A percentile compares a stretch with the other conserved stretches of the same genome.
Evolutionary conservation across 306 rosid genomes (phyloP).

Genomic region (Styphnolobium japonicum): DNA sequence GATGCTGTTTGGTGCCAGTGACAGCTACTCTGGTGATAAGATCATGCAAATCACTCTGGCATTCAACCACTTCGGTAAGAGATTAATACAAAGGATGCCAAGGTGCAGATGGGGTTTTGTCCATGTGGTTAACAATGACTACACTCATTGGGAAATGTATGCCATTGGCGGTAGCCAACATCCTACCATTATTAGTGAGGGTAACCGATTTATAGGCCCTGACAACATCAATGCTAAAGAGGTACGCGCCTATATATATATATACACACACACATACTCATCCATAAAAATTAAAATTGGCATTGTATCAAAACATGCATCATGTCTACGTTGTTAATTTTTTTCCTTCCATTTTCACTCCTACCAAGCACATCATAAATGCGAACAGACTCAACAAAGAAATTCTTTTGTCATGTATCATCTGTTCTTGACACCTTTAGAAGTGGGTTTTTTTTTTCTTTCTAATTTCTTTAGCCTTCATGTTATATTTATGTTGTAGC

Average conservation of each 20-base stretch:
- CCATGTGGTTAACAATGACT: conserved; percentile 75
- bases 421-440: neutral
- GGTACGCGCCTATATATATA: conserved; percentile 26
- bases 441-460: no score
- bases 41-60: conserved; percentile 78
- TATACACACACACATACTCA: neutral
- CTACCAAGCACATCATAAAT: no score
- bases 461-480: no score
- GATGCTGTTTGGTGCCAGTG: conserved; percentile 76
- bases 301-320: neutral
- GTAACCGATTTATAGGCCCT: conserved; percentile 67
- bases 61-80: conserved; percentile 79
- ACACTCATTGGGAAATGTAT: conserved; percentile 84
- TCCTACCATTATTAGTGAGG: conserved; percentile 82
- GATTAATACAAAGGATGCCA: conserved; percentile 78
- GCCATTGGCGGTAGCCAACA: conserved; percentile 79
- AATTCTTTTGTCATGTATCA: neutral
- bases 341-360: neutral
- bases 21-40: conserved; percentile 31
- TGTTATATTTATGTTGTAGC: no score
- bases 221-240: conserved; percentile 25
- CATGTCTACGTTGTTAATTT: no score
- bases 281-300: neutral
- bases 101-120: conserved; percentile 67
- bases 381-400: no score